phyloP scores from a whole-genome alignment of 192 early-diverging fungal species.

The Backusella morwellensis region DNA sequence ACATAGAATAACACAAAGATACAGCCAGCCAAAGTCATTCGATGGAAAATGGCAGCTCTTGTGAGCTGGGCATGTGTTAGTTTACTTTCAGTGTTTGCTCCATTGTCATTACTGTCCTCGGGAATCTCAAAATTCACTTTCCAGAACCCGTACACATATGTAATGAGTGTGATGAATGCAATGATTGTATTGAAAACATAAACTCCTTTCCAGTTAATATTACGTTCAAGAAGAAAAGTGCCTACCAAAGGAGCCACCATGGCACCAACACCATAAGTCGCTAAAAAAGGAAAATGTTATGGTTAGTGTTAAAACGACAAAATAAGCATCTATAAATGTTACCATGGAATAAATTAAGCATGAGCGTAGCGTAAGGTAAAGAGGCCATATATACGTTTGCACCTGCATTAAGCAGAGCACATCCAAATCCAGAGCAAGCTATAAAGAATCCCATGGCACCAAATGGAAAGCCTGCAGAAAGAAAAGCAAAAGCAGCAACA shows the following conservation, averaged over 20 bases:
- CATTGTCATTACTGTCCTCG: neutral
- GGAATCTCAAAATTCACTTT: neutral
- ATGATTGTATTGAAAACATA: slow-evolving; percentile 24
- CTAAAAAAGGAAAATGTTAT: neutral
- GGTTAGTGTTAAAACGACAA: neutral
- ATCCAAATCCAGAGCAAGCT: slow-evolving; percentile 15
- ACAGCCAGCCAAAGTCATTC: slow-evolving; percentile 17
- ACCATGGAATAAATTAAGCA: slow-evolving; percentile 37
- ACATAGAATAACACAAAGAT: slow-evolving; percentile 33
- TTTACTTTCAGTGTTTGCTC: too few relatives aligned
- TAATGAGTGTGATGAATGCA: slow-evolving; percentile 15
- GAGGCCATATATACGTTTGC: slow-evolving; percentile 19
- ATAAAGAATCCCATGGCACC: slow-evolving; percentile 27
- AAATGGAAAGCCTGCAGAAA: slow-evolving; percentile 21
- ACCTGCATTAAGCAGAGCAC: slow-evolving; percentile 27
- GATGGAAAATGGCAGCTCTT: slow-evolving; percentile 12
- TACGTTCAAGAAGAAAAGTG: slow-evolving; percentile 13
- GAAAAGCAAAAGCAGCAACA: slow-evolving; percentile 22
- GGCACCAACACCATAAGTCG: slow-evolving; percentile 31
- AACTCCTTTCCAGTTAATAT: slow-evolving; percentile 22
- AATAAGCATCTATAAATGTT: neutral
- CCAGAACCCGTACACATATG: slow-evolving; percentile 13
- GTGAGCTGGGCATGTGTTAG: neutral
- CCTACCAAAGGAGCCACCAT: slow-evolving; percentile 27
- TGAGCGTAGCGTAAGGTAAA: slow-evolving; percentile 27